Percentiles rank a stretch among this genome's conserved stretches.
These are phyloP conservation scores for Styphnolobium japonicum DNA, from an alignment of 306 rosid genomes.

Conservation along the genomic window DNA sequence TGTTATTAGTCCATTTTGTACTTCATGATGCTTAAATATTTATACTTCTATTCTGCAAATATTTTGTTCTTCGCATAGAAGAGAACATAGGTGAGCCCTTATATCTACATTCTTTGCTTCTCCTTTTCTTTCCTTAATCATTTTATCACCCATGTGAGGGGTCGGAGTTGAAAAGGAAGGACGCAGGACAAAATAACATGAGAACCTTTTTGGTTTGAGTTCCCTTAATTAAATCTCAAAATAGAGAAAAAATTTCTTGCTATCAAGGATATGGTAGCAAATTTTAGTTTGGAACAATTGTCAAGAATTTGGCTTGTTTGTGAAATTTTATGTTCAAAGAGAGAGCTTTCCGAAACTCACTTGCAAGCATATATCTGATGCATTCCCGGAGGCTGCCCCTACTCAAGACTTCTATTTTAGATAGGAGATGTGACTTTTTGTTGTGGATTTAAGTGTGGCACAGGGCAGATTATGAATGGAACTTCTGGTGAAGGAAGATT, in stretches of 20 bases:
- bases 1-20: conserved; percentile 12
- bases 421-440: no score
- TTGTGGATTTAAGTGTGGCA: no score
- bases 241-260: background rate
- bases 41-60: conserved; percentile 51
- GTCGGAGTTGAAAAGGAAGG: conserved; percentile 3
- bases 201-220: conserved; percentile 3
- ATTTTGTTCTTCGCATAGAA: conserved; percentile 96
- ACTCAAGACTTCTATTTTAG: no score
- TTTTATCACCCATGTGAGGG: background rate
- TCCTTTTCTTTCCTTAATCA: conserved; percentile 7
- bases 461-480: no score
- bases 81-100: conserved; percentile 84
- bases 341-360: background rate
- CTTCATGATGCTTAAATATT: conserved; percentile 16
- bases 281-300: background rate
- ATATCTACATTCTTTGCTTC: conserved; percentile 8
- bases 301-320: conserved; percentile 6
- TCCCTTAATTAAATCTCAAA: background rate
- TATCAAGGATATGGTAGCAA: background rate
- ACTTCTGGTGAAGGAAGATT: no score
- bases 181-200: background rate
- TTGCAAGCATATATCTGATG: conserved; percentile 4
- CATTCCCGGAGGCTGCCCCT: no score
- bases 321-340: background rate